Conservation (phyloP, 2,329 filamentous ascomycete genomes). For the Curvularia eragrostidis region DNA sequence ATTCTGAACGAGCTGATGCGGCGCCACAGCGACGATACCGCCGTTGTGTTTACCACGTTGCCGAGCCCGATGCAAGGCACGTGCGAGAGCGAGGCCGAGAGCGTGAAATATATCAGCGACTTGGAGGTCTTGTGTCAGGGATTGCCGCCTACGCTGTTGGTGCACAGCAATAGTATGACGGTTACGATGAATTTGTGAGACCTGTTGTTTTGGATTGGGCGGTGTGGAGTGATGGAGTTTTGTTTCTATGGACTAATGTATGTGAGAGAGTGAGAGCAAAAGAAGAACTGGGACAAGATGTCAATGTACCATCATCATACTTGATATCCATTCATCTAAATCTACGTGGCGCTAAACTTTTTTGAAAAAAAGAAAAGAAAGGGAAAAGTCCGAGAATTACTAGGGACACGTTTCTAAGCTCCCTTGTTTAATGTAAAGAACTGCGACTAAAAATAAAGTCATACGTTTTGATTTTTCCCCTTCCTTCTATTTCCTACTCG, state of each 20-base stretch:
- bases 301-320: not conserved
- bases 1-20: conserved; percentile 86
- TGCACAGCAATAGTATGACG: conserved; percentile 89
- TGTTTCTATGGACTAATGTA: not conserved
- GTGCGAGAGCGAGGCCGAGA: conserved; percentile 71
- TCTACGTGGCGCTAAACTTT: not conserved
- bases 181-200: conserved; percentile 75
- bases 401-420: not conserved
- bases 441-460: not conserved
- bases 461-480: conserved; percentile 19
- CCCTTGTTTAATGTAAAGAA: not conserved
- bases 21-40: conserved; percentile 58
- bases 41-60: conserved; percentile 82
- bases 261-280: not conserved
- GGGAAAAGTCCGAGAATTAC: not conserved
- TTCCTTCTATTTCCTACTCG: too few species aligned
- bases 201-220: not conserved
- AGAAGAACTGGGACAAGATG: not conserved
- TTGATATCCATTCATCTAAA: not conserved
- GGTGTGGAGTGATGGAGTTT: not conserved
- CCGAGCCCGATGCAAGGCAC: conserved; percentile 83
- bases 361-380: too few species aligned
- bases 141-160: conserved; percentile 76
- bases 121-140: conserved; percentile 79
- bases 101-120: conserved; percentile 76